Evolutionary conservation across 176 grass and related monocot genomes (phyloP), one percentile per base, ranked within the genome.

Genomic region (Zizania latifolia): DNA sequence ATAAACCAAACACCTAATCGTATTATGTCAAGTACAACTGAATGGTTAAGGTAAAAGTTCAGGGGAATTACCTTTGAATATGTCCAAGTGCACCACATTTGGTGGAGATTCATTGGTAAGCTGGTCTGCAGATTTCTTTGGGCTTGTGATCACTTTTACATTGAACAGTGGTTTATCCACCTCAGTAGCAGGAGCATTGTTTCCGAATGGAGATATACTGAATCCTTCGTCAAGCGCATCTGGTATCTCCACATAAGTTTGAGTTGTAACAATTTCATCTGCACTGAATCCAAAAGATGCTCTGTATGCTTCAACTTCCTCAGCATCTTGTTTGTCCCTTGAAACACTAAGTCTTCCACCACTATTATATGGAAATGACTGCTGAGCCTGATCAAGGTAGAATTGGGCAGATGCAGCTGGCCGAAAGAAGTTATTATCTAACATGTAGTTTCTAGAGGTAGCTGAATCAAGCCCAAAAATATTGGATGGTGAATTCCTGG

Each of bases 381-480:
- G 90, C 19, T 93, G 94, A 73, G 94, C 94, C 85, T 97, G 94
- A 61, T 97, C 94, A 62, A 97, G 80, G 58, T 88, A 88, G 70
- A 97, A 97, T 40, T 97, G 94, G 16, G 94, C 80, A 46, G 90
- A 87, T 61, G 83, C 74, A 22, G 85, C 90, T 38, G 90, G 76
- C 33, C 86, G 79, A 66, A 97, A 97, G 71, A 91, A 97, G 54
- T 66, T 92, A 78, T 37, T 76, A 68, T 90, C 87, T 65, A 68
- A 73, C 65, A 97, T 84, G 43, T 83, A 93, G 70, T 93, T 93
- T 83, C 81, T 89, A 17, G 89, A 71, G 50, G 87, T 67, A 74
- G 78, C 58, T 60, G 89, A 90, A 80, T 78, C 87, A 32, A 86
- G 62, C 16, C 93, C 93, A 81, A 96, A 96, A 23, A 90, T 77